phyloP scores from a whole-genome alignment of 306 rosid genomes.

The Malus asiatica region DNA sequence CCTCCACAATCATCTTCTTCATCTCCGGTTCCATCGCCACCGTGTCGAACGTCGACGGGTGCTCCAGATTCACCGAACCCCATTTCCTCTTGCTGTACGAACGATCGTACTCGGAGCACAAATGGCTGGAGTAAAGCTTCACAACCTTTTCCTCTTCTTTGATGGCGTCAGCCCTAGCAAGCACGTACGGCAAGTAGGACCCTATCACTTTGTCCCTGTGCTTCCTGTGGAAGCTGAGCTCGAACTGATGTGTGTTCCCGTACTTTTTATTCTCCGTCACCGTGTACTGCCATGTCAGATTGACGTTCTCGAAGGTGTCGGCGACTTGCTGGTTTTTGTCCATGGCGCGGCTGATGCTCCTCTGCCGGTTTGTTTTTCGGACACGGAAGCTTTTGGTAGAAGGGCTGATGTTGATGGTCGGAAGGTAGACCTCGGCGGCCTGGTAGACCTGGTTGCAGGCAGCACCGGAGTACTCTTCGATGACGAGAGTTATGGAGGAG shows the following conservation, averaged over 20 bases:
- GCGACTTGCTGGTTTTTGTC: conserved; percentile 11
- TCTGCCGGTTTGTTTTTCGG: conserved; percentile 20
- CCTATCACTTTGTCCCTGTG: conserved; percentile 17
- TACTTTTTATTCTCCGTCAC: neutral
- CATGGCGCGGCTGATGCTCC: conserved; percentile 9
- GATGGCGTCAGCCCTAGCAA: conserved; percentile 11
- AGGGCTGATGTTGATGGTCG: conserved; percentile 7
- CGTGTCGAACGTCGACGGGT: conserved; percentile 34
- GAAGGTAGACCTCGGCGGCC: conserved; percentile 18
- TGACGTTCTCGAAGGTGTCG: conserved; percentile 10
- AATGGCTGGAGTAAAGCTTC: conserved; percentile 20
- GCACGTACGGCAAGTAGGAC: conserved; percentile 24
- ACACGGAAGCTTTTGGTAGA: conserved; percentile 14
- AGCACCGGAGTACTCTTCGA: conserved; percentile 21
- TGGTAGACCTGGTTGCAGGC: conserved; percentile 30
- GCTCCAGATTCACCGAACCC: conserved; percentile 31
- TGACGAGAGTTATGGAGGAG: conserved; percentile 25
- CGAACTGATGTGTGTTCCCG: conserved; percentile 9
- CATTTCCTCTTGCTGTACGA: neutral
- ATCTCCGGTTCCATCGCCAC: conserved; percentile 29
- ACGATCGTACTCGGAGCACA: neutral
- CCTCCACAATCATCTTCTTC: conserved; percentile 14
- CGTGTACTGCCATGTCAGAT: conserved; percentile 16
- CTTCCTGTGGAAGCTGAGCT: conserved; percentile 24
- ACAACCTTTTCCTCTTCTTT: conserved; percentile 9